Evolutionary conservation across 352 stramenopile genomes (phyloP).

Genomic region (Pythium insidiosum): DNA sequence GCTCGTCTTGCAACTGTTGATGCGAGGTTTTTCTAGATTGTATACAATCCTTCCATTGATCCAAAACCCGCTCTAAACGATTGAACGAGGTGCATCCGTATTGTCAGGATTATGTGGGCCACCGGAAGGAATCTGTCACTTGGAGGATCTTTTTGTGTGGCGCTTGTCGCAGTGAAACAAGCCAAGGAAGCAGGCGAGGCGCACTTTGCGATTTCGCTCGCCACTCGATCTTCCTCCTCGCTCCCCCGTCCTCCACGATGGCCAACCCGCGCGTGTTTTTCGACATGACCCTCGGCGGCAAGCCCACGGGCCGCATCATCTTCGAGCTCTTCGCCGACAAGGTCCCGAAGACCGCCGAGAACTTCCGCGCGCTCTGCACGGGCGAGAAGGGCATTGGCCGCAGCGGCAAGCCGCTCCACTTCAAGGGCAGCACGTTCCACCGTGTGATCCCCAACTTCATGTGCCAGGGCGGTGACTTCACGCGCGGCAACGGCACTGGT

Average conservation of each 20-base stretch:
- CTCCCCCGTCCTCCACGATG: conserved; percentile 34
- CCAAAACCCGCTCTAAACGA: too few relatives aligned
- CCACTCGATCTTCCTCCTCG: conserved; percentile 7
- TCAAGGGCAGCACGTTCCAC: conserved; percentile 84
- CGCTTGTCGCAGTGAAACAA: too few relatives aligned
- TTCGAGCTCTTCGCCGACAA: conserved; percentile 85
- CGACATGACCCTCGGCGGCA: conserved; percentile 94
- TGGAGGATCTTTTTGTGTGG: too few relatives aligned
- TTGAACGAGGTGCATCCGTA: too few relatives aligned
- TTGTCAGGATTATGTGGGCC: too few relatives aligned
- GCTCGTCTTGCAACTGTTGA: too few relatives aligned
- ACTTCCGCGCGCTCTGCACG: conserved; percentile 48
- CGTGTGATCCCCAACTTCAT: conserved; percentile 85
- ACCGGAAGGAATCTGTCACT: too few relatives aligned
- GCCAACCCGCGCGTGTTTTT: conserved; percentile 95
- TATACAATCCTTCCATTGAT: too few relatives aligned
- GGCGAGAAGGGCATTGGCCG: conserved; percentile 48
- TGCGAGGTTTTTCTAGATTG: too few relatives aligned
- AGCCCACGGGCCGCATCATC: conserved; percentile 85
- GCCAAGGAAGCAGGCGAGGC: too few relatives aligned
- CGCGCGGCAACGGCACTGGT: conserved; percentile 87
- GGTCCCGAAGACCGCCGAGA: conserved; percentile 57
- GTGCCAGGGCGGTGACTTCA: conserved; percentile 85
- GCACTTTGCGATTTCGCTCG: too few relatives aligned
- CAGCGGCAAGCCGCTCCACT: conserved; percentile 76